Base-by-base conservation (phyloP, 2,329 filamentous ascomycete genomes). In the Cryphonectria parasitica region DNA sequence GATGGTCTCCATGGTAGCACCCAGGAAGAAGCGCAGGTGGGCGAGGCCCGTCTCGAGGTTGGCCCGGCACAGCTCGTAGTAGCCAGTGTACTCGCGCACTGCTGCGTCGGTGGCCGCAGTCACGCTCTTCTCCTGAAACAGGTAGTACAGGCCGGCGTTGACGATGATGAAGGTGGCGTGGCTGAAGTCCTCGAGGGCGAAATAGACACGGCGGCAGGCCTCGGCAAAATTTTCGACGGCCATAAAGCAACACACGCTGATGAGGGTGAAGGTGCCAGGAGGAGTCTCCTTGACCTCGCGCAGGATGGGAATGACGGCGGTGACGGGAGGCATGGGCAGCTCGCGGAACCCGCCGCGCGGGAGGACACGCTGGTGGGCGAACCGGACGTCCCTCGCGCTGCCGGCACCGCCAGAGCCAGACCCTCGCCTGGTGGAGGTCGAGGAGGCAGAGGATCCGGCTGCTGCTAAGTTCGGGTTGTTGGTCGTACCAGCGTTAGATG, bases 11-110 rank as follows among this genome's bases (percentile, higher is more conserved):
- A 83, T 77, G 41, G 81, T 87, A 34, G 87, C 82, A 1, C 88
- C 85, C 75, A 90, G 80, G 73, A 90, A 83, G 34, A 91, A 79
- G 17, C 86, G 85, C 69, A 90, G 80, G 74, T 85, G 84, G 39
- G 83, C 81, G 1, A 87, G 77, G 4, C 82, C 82, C 15, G 84
- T 86, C 75, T 87, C 85, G 28, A 87, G 76, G 69, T 87, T 87
- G 67, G 81, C 79, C 58, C 82, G 82, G 71, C 84, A 85, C 70
- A 83, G 77, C 52, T 79, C 76, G 63, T 81, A 78, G 66, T 82
- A 81, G 4, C 77, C 75, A 52, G 79, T 77, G 64, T 83, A 82
- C 68, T 83, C 78, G 28, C 80, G 72, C 64, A 77, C 74, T 8
- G 69, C 73, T 10, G 71, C 74, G 3, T 68, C 73, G n/a, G 52